These are phyloP conservation scores for Linum trigynum DNA, from an alignment of 345 rosid genomes.

Conservation along the genomic window DNA sequence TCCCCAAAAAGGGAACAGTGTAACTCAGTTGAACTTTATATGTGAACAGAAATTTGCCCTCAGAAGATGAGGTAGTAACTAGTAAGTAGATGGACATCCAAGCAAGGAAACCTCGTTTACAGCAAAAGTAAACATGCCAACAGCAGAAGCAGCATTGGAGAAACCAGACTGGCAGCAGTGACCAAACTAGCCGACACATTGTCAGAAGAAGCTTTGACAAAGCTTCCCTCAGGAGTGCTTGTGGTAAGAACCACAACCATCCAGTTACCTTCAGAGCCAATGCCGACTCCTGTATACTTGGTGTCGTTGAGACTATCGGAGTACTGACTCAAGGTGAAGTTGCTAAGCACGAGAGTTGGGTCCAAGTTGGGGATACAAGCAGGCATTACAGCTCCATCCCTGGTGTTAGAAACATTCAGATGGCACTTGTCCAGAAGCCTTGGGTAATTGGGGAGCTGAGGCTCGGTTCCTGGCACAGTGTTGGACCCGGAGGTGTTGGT, in stretches of 20 bases:
- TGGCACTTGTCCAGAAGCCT: slow-evolving; percentile 50
- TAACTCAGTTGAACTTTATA: neutral
- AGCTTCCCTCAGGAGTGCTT: slow-evolving; percentile 62
- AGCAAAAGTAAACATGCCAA: slow-evolving; percentile 22
- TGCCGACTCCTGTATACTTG: slow-evolving; percentile 57
- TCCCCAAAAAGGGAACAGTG: neutral
- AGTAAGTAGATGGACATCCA: neutral
- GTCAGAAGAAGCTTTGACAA: slow-evolving; percentile 9
- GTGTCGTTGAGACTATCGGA: slow-evolving; percentile 49
- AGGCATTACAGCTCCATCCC: slow-evolving; percentile 67
- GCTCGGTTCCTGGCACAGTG: slow-evolving; percentile 79
- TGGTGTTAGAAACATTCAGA: slow-evolving; percentile 61
- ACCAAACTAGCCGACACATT: slow-evolving; percentile 22
- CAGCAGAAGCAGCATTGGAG: slow-evolving; percentile 26
- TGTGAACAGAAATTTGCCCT: too few species aligned
- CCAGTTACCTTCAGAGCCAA: slow-evolving; percentile 74
- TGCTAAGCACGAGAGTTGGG: slow-evolving; percentile 47
- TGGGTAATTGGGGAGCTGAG: slow-evolving; percentile 50
- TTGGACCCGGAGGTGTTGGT: slow-evolving; percentile 69
- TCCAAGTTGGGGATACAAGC: slow-evolving; percentile 72
- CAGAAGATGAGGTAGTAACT: neutral
- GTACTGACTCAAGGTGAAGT: slow-evolving; percentile 69
- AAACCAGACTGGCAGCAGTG: slow-evolving; percentile 17
- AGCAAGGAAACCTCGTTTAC: slow-evolving; percentile 10
- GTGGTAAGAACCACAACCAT: slow-evolving; percentile 73